Evolutionary conservation across 169 alveolate genomes (phyloP).

Genomic region (Babesia caballi): DNA sequence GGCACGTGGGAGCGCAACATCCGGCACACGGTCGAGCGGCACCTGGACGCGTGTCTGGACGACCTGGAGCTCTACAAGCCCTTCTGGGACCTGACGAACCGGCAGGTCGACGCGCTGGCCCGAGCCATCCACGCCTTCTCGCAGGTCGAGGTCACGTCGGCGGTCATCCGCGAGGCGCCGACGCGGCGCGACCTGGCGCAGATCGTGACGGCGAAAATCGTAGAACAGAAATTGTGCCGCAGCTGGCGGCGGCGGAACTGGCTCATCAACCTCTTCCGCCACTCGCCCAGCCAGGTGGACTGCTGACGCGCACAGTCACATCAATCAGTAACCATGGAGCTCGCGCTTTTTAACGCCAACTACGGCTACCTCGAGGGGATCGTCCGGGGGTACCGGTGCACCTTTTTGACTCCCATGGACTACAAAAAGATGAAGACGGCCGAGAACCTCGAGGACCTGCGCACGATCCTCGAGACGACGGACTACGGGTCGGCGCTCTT

Average conservation of each 20-base stretch:
- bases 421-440: constrained; percentile 85
- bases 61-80: constrained; percentile 60
- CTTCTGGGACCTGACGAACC: constrained; percentile 60
- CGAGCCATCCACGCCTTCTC: constrained; percentile 42
- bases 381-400: constrained; percentile 92
- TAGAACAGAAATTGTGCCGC: constrained; percentile 29
- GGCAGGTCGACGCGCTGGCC: constrained; percentile 29
- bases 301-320: constrained; percentile 22
- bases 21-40: constrained; percentile 21
- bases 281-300: constrained; percentile 50
- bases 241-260: constrained; percentile 42
- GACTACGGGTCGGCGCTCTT: constrained; percentile 93
- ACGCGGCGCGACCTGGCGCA: constrained; percentile 44
- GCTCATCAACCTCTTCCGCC: constrained; percentile 62
- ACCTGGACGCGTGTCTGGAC: constrained; percentile 21
- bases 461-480: constrained; percentile 94
- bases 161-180: constrained; percentile 52
- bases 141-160: constrained; percentile 23
- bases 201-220: constrained; percentile 15
- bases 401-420: constrained; percentile 92
- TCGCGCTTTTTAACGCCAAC: constrained; percentile 89
- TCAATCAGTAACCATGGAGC: constrained; percentile 81
- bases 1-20: constrained; percentile 63
- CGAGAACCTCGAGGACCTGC: constrained; percentile 87
- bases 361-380: constrained; percentile 97